Evolutionary conservation across 768 basidiomycete genomes (phyloP).

Genomic region (Guyanaporus albipodus): DNA sequence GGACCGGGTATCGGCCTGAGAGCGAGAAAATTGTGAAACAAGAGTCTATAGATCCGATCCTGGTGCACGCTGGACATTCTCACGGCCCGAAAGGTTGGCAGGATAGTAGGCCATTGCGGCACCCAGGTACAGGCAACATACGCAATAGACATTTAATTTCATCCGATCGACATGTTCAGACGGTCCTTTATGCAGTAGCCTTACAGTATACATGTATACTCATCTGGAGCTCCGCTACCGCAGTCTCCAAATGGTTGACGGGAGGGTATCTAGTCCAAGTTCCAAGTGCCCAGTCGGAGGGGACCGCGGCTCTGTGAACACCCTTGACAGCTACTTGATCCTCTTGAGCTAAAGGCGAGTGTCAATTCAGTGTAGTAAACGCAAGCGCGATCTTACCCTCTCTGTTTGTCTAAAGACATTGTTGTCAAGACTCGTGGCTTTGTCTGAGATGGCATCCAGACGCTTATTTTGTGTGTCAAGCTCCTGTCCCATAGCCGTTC

Average conservation of each 20-base stretch:
- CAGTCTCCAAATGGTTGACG: neutral
- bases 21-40: too few relatives aligned
- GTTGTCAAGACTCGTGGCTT: slow-evolving; percentile 72
- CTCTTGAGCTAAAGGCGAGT: slow-evolving; percentile 49
- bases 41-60: too few relatives aligned
- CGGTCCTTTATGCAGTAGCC: neutral
- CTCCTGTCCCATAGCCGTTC: slow-evolving; percentile 81
- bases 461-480: slow-evolving; percentile 82
- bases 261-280: slow-evolving; percentile 21
- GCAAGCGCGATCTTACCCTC: slow-evolving; percentile 48
- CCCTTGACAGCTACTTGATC: slow-evolving; percentile 41
- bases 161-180: too few relatives aligned
- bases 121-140: too few relatives aligned
- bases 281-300: too few relatives aligned
- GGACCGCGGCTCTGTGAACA: too few relatives aligned
- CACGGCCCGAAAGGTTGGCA: too few relatives aligned
- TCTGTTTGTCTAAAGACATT: slow-evolving; percentile 80
- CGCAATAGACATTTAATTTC: too few relatives aligned
- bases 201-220: neutral
- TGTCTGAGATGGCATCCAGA: slow-evolving; percentile 71
- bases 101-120: too few relatives aligned
- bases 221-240: neutral
- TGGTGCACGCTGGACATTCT: too few relatives aligned
- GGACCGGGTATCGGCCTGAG: too few relatives aligned
- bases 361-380: slow-evolving; percentile 6